phyloP scores from a whole-genome alignment of 106 monocot species.

The Triglochin maritima region DNA sequence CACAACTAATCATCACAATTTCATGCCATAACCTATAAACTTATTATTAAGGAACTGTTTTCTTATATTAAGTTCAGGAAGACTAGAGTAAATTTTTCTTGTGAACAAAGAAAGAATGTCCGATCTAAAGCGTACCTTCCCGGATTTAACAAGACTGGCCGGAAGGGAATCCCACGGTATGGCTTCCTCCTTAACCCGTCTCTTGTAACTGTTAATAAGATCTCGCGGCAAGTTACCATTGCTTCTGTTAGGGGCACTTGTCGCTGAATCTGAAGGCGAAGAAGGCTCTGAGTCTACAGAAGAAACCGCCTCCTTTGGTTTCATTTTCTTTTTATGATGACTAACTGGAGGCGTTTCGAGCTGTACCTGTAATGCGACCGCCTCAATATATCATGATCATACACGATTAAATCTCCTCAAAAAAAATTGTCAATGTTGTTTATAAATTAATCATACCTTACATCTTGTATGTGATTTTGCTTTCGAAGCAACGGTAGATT shows the following conservation, averaged over 20 bases:
- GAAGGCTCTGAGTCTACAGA: constrained; percentile 6
- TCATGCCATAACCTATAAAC: too few species aligned
- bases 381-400: constrained; percentile 10
- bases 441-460: constrained; percentile 28
- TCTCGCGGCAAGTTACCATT: constrained; percentile 10
- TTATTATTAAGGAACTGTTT: too few species aligned
- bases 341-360: constrained; percentile 7
- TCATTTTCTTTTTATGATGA: constrained; percentile 4
- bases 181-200: constrained; percentile 24
- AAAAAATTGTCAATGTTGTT: too few species aligned
- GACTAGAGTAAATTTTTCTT: too few species aligned
- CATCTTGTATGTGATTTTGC: constrained; percentile 26
- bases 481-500: constrained; percentile 18
- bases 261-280: constrained; percentile 7
- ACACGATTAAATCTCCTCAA: not conserved
- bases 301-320: not conserved
- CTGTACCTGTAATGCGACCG: constrained; percentile 48
- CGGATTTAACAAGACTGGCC: constrained; percentile 44
- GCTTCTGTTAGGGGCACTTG: not conserved
- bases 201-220: constrained; percentile 27
- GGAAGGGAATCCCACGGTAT: constrained; percentile 70
- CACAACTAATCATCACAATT: too few species aligned
- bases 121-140: constrained; percentile 39
- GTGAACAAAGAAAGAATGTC: too few species aligned
- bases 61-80: too few species aligned